Evolutionary conservation across 345 rosid species (phyloP).

Genomic region (Linum tenue): DNA sequence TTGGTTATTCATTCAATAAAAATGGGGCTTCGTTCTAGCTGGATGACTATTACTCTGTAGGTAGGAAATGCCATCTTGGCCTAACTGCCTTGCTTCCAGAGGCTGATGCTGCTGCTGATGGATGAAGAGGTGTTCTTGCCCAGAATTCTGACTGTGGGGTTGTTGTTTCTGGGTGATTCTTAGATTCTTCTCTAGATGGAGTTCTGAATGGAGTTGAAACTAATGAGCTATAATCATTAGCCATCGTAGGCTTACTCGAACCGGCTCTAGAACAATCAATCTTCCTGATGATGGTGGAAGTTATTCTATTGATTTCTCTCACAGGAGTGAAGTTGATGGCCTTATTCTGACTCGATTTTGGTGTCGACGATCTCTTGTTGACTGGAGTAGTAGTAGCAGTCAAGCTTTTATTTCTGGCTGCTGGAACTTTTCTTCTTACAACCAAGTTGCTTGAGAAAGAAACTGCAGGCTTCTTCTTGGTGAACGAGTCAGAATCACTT

Average conservation of each 20-base stretch:
- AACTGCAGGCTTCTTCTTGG: conserved; percentile 32
- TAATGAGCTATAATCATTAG: conserved; percentile 35
- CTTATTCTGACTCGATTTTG: conserved; percentile 32
- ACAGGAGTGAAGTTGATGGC: conserved; percentile 61
- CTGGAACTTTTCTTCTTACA: neutral
- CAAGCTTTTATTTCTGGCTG: conserved; percentile 26
- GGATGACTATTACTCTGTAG: conserved; percentile 52
- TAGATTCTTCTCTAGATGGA: conserved; percentile 31
- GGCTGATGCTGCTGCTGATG: conserved; percentile 19
- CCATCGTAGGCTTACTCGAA: conserved; percentile 8
- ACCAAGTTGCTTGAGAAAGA: conserved; percentile 21
- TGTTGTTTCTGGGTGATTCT: conserved; percentile 33
- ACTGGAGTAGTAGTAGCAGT: conserved; percentile 33
- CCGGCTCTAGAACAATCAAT: conserved; percentile 45
- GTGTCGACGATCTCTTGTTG: conserved; percentile 35
- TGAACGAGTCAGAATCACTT: conserved; percentile 18
- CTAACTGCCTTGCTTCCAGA: conserved; percentile 42
- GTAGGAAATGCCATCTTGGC: conserved; percentile 57
- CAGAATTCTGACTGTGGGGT: conserved; percentile 48
- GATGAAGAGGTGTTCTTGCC: conserved; percentile 30
- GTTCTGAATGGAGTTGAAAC: conserved; percentile 44
- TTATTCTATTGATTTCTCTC: conserved; percentile 42
- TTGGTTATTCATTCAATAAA: neutral
- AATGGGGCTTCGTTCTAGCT: neutral
- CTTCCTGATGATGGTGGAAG: conserved; percentile 49